A percentile compares a stretch with the other conserved stretches of the same genome.
These are phyloP conservation scores for Cetraspora pellucida DNA, from an alignment of 192 early-diverging fungal genomes.

Conservation along the genomic window DNA sequence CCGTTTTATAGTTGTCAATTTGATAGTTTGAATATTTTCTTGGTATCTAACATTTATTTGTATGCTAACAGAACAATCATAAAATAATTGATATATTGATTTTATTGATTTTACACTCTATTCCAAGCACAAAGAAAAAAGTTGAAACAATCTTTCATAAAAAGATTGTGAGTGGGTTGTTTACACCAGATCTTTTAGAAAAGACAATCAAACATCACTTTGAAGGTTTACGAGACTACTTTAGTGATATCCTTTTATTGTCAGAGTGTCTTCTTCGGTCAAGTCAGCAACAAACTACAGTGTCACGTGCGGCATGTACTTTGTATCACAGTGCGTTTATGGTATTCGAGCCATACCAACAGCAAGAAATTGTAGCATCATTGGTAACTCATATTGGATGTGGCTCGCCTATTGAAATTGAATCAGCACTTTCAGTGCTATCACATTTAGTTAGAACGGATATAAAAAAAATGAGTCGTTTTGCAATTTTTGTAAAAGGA, in stretches of 20 bases:
- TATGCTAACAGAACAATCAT: constrained; percentile 42
- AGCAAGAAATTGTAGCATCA: constrained; percentile 79
- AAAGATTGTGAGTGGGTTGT: constrained; percentile 48
- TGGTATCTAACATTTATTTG: background rate
- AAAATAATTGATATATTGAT: constrained; percentile 57
- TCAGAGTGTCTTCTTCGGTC: constrained; percentile 62
- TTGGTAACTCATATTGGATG: constrained; percentile 79
- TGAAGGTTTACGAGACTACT: constrained; percentile 50
- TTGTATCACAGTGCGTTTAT: constrained; percentile 58
- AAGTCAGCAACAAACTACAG: constrained; percentile 47
- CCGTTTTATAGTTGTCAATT: background rate
- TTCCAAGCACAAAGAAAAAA: constrained; percentile 56
- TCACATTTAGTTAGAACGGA: constrained; percentile 55
- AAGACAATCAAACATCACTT: constrained; percentile 54
- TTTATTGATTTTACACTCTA: constrained; percentile 53
- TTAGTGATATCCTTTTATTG: constrained; percentile 53
- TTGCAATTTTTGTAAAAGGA: constrained; percentile 70
- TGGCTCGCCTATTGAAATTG: constrained; percentile 61
- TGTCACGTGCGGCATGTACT: constrained; percentile 46
- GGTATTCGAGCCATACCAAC: constrained; percentile 65
- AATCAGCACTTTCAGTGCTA: constrained; percentile 61
- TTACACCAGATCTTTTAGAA: constrained; percentile 48
- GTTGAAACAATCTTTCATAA: constrained; percentile 53
- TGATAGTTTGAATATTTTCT: background rate
- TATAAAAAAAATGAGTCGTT: constrained; percentile 56